Conservation (phyloP, 2,329 filamentous ascomycete genomes). For the Verruconis gallopava region DNA sequence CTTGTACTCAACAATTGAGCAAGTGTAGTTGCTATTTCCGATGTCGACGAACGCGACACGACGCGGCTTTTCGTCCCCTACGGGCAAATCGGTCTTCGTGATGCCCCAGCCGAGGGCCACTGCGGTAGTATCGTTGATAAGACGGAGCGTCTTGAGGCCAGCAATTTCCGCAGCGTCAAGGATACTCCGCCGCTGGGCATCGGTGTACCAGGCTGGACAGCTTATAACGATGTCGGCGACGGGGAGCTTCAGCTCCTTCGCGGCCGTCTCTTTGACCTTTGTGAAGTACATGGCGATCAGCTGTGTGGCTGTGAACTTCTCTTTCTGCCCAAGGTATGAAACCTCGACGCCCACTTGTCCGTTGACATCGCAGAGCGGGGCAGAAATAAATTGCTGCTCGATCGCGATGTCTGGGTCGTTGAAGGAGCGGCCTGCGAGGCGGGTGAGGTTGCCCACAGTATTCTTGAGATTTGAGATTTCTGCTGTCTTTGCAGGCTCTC, state of each 20-base stretch:
- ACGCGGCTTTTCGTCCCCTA: slow-evolving; percentile 77
- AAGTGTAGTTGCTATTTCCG: slow-evolving; percentile 91
- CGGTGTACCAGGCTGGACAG: slow-evolving; percentile 94
- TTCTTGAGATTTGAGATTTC: slow-evolving; percentile 99
- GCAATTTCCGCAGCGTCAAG: slow-evolving; percentile 89
- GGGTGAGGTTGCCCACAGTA: slow-evolving; percentile 86
- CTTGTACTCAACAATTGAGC: slow-evolving; percentile 86
- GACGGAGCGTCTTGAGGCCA: slow-evolving; percentile 77
- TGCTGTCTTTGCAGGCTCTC: slow-evolving; percentile 93
- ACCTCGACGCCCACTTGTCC: slow-evolving; percentile 94
- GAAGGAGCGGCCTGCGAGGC: slow-evolving; percentile 75
- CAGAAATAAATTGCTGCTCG: slow-evolving; percentile 84
- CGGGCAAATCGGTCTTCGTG: slow-evolving; percentile 86
- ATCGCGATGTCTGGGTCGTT: slow-evolving; percentile 85
- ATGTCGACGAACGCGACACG: slow-evolving; percentile 89
- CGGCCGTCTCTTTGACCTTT: slow-evolving; percentile 83
- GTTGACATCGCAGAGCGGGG: slow-evolving; percentile 74
- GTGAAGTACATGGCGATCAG: slow-evolving; percentile 89
- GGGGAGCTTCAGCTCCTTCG: slow-evolving; percentile 75
- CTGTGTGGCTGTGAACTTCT: slow-evolving; percentile 89
- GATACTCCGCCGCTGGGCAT: slow-evolving; percentile 76
- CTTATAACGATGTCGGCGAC: slow-evolving; percentile 90
- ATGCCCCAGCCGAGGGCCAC: slow-evolving; percentile 94
- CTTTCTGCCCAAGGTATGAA: slow-evolving; percentile 84
- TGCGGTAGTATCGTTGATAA: slow-evolving; percentile 97